These are phyloP conservation scores for Solanum dulcamara DNA, from an alignment of 257 asterid species.

Conservation along the genomic window DNA sequence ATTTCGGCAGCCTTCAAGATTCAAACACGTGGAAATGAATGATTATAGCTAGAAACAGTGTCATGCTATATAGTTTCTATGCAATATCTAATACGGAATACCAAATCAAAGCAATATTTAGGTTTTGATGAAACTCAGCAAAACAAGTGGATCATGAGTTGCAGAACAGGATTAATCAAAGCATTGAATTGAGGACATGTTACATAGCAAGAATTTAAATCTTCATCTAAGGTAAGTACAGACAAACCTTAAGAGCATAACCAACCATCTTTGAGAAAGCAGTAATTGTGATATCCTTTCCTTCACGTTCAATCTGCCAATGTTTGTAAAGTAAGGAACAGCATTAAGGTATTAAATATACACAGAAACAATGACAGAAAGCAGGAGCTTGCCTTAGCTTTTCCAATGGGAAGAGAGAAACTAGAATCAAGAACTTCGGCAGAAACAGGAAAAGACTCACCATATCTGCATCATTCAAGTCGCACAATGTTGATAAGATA, in stretches of 20 bases:
- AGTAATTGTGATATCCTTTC: constrained; percentile 66
- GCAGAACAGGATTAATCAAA: background rate
- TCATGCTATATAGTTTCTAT: background rate
- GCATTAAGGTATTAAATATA: background rate
- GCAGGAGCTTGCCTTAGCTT: constrained; percentile 59
- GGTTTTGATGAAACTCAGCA: background rate
- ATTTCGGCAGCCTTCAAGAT: constrained; percentile 70
- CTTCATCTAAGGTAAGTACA: background rate
- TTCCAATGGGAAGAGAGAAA: constrained; percentile 80
- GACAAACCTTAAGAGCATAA: constrained; percentile 65
- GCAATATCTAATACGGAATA: background rate
- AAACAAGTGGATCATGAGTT: background rate
- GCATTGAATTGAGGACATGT: background rate
- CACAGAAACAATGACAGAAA: background rate
- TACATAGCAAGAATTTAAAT: background rate
- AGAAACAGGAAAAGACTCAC: constrained; percentile 75
- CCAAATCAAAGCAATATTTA: background rate
- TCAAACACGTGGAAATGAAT: background rate
- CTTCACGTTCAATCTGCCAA: constrained; percentile 74
- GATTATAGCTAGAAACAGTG: background rate
- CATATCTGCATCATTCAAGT: constrained; percentile 40
- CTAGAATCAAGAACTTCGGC: constrained; percentile 75
- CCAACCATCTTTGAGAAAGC: constrained; percentile 96
- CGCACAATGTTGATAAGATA: background rate
- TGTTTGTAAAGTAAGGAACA: background rate